Conservation (phyloP, 2,329 filamentous ascomycete genomes). For the Pseudogymnoascus sp. region DNA sequence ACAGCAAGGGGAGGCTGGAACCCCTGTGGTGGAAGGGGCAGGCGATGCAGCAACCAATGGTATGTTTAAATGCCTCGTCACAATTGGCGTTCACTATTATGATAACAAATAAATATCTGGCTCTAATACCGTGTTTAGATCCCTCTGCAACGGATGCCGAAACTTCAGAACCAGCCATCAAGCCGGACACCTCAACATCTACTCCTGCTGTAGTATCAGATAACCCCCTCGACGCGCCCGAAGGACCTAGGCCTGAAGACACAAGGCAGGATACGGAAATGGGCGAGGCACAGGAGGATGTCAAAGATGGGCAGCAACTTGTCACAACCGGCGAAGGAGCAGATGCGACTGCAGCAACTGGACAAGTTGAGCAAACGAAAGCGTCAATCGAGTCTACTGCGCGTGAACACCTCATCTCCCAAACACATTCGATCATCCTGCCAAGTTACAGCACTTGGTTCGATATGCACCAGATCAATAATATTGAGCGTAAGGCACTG, state of each 20-base stretch:
- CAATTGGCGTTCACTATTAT: background rate
- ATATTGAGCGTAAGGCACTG: constrained; percentile 86
- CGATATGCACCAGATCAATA: constrained; percentile 89
- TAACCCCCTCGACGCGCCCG: constrained; percentile 62
- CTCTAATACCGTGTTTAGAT: constrained; percentile 37
- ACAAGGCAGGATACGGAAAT: constrained; percentile 71
- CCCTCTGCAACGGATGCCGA: constrained; percentile 52
- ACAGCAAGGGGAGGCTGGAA: constrained; percentile 36
- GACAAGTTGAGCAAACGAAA: constrained; percentile 60
- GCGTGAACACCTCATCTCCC: constrained; percentile 82
- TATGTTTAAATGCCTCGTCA: constrained; percentile 41
- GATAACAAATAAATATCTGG: constrained; percentile 12
- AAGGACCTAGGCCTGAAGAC: constrained; percentile 54
- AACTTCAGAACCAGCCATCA: constrained; percentile 42
- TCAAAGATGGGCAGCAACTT: constrained; percentile 40
- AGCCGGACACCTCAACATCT: constrained; percentile 54
- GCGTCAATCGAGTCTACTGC: constrained; percentile 76
- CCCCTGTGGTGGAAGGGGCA: constrained; percentile 20
- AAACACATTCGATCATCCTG: constrained; percentile 91
- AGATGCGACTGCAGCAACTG: constrained; percentile 44
- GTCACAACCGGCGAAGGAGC: constrained; percentile 35
- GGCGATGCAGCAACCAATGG: constrained; percentile 49
- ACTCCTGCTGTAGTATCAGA: constrained; percentile 49
- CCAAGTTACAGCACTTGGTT: constrained; percentile 99
- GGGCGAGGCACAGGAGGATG: constrained; percentile 54